Evolutionary conservation across 1,139 yeast species (phyloP).

Genomic region (Magnusiomyces ingens): DNA sequence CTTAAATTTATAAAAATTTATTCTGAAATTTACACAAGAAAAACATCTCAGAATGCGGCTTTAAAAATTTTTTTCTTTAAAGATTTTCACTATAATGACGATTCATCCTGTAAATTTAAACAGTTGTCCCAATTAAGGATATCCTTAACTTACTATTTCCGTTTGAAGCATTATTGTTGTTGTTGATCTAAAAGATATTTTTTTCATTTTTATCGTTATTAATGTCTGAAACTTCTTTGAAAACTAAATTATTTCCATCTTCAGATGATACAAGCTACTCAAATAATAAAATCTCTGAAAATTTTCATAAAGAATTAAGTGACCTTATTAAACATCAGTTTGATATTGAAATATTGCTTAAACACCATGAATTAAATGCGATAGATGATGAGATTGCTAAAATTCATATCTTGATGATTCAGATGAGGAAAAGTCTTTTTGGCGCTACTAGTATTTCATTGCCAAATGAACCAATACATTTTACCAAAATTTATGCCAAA

Average conservation of each 20-base stretch:
- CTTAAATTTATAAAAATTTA: not conserved
- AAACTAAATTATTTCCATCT: not conserved
- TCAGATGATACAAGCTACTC: not conserved
- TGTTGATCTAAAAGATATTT: not conserved
- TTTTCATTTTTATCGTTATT: not conserved
- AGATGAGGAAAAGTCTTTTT: slow-evolving; percentile 26
- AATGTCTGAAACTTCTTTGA: not conserved
- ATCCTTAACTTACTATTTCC: slow-evolving; percentile 6
- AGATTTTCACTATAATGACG: not conserved
- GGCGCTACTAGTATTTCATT: slow-evolving; percentile 15
- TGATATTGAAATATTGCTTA: slow-evolving; percentile 62
- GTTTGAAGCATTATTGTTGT: no score
- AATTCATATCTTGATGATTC: slow-evolving; percentile 52
- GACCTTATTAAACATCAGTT: slow-evolving; percentile 41
- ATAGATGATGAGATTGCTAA: slow-evolving; percentile 59
- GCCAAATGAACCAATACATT: slow-evolving; percentile 44
- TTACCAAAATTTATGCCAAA: slow-evolving; percentile 43
- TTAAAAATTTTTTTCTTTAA: not conserved
- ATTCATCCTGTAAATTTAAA: not conserved
- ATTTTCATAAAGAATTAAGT: slow-evolving; percentile 5
- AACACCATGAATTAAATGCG: slow-evolving; percentile 56
- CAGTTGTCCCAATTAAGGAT: slow-evolving; percentile 1
- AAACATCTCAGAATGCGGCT: not conserved
- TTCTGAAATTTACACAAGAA: not conserved
- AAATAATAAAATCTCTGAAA: not conserved